Evolutionary conservation across 179 eudicot genomes (phyloP), one percentile per base, ranked within the genome.

Genomic region (Sideroxylon spinosum): DNA sequence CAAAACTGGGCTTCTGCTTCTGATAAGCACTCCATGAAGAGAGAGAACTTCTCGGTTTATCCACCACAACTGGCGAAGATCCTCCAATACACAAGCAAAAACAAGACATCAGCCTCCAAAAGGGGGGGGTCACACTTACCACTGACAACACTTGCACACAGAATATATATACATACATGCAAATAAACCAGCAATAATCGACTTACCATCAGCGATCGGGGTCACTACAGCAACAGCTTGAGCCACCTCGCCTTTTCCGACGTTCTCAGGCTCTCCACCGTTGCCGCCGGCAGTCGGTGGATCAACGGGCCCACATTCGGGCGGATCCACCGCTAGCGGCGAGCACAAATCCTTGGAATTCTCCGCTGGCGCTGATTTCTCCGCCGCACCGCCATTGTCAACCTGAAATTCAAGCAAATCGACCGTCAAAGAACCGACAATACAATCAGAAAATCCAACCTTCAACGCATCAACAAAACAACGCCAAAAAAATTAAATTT

Each of bases 151-250:
- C 16, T 53, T 9, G 10, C 64, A n/a, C 49, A 75, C 22, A 29
- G 23, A 63, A 61, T 14, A 6, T 14, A 12, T 14, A 6, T 52
- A 52, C 12, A 52, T 52, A 26, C 50, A 74, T 48, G 70, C 7
- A 32, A 9, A 32, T 1, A 12, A n/a, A 56, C n/a, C 63, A 53
- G 53, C 55, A 37, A 12, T 5, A 29, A 67, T 12, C 26, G n/a
- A 64, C 76, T 81, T 23, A 85, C 97, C 97, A 61, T 86, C 86
- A 28, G 89, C 84, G 26, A 83, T 77, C 73, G 90, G 86, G 9
- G 91, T 62, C 6, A 76, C 70, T 0, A 75, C 76, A 13, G 82
- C 50, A n/a, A 49, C 85, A 10, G 76, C 81, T 19, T 80, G 76
- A 64, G 79, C 76, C 26, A 56, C 80, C 72, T 84, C 90, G 6